Conservation (phyloP, 352 stramenopile genomes). For the Globisporangium cystogenes region DNA sequence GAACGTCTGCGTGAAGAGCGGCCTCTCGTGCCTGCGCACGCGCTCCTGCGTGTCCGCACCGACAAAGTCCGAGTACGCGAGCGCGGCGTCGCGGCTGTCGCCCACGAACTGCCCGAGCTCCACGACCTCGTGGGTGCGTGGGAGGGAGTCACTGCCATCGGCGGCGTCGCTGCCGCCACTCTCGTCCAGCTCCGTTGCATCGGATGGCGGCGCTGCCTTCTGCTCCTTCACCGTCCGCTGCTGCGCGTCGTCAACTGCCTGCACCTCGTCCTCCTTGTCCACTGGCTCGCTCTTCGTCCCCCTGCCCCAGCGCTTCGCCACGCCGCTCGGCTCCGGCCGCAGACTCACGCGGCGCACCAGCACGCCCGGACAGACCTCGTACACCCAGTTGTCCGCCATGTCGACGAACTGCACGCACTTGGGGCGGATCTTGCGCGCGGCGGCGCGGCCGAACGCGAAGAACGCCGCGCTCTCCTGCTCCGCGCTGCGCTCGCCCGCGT, state of each 20-base stretch:
- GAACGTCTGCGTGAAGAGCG: slow-evolving; percentile 67
- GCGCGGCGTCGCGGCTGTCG: slow-evolving; percentile 22
- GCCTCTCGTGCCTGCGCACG: slow-evolving; percentile 30
- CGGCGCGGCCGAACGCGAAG: slow-evolving; percentile 45
- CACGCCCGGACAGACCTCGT: slow-evolving; percentile 58
- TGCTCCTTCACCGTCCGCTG: background rate
- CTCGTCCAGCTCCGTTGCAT: too few relatives aligned
- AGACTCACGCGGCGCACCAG: slow-evolving; percentile 51
- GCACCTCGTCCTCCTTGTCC: background rate
- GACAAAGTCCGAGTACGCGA: slow-evolving; percentile 44
- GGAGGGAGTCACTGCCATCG: background rate
- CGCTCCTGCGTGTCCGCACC: slow-evolving; percentile 35
- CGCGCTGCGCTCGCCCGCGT: background rate
- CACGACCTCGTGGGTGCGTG: slow-evolving; percentile 21
- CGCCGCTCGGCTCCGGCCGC: background rate
- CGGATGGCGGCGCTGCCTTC: slow-evolving; percentile 4
- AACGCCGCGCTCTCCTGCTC: slow-evolving; percentile 16
- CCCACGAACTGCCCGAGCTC: slow-evolving; percentile 30
- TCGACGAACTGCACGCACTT: slow-evolving; percentile 67
- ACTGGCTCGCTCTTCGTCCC: background rate
- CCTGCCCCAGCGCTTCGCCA: too few relatives aligned
- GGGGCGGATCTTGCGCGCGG: slow-evolving; percentile 45
- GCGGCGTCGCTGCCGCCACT: too few relatives aligned
- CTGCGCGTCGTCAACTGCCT: background rate
- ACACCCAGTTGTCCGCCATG: slow-evolving; percentile 39